Evolutionary conservation across 768 basidiomycete genomes (phyloP), one percentile per base, ranked within the genome.

Genomic region (Candolleomyces efflorescens): DNA sequence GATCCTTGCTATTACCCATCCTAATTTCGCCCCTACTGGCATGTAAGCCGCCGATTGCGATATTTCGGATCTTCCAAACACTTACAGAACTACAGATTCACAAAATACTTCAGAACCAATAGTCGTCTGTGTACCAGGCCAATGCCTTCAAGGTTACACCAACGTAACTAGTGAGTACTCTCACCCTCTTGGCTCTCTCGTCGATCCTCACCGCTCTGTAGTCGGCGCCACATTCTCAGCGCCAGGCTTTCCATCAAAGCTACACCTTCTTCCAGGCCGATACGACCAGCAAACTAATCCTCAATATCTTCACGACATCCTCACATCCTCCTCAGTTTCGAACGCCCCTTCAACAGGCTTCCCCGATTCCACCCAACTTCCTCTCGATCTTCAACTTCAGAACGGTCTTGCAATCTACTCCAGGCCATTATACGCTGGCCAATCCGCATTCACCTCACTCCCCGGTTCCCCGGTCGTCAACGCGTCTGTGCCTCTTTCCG

Each of bases 41-140:
- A 41, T 55, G 59, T 61, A 32, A 37, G 60, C 51, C 48, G 47
- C 36, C 22, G n/a, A 6, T 26, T 15, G n/a, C 26, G 37, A 15
- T 3, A 7, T 39, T 17, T 49, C 12, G 12, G 46, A 11, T 20
- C 20, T 26, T 22, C 45, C 11, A 53, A 0, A 47, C 22, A 88
- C 43, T 27, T 20, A 22, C 10, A 11, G 13, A 32, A 32, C 1
- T 39, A 4, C 44, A 82, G 82, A 73, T 69, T 84, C 86, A 49
- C 84, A 86, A 72, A 39, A 20, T 53, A 39, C 32, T 20, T 69
- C 73, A 70, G 75, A 79, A 72, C 78, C 85, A 44, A 74, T 77
- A 66, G 84, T 92, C 56, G 77, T 93, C 60, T 92, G 90, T 78
- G 76, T 90, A 89, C 87, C 90, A 69, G 90, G 90, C 64, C 90